phyloP scores from a whole-genome alignment of 768 basidiomycete genomes.

The Royoungia palumana region DNA sequence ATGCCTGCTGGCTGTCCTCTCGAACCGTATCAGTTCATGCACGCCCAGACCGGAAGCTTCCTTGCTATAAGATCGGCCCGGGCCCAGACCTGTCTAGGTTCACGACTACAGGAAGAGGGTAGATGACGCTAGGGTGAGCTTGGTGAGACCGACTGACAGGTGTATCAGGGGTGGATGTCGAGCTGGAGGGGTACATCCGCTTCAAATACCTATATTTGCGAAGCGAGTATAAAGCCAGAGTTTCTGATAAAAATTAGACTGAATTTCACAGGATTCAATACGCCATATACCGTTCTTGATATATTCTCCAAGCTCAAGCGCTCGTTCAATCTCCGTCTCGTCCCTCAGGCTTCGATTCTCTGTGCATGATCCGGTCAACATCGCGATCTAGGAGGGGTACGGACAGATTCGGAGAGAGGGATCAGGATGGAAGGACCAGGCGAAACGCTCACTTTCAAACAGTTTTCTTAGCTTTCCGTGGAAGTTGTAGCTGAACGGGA shows the following conservation, averaged over 20 bases:
- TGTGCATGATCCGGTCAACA: conserved; percentile 24
- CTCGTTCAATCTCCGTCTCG: conserved; percentile 70
- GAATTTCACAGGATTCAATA: neutral
- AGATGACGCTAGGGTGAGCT: too few relatives aligned
- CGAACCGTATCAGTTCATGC: too few relatives aligned
- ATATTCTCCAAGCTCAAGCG: conserved; percentile 72
- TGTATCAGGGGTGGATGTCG: conserved; percentile 8
- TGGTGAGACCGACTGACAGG: too few relatives aligned
- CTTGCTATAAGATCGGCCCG: too few relatives aligned
- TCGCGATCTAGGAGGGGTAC: neutral
- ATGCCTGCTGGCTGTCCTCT: too few relatives aligned
- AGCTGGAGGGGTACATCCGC: conserved; percentile 56
- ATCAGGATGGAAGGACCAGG: too few relatives aligned
- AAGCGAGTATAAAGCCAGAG: conserved; percentile 75
- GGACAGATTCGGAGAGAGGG: too few relatives aligned
- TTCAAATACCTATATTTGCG: conserved; percentile 81
- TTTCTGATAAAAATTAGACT: conserved; percentile 48
- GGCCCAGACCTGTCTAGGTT: too few relatives aligned
- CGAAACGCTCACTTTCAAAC: conserved; percentile 61
- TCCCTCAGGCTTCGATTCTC: conserved; percentile 68
- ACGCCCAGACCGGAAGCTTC: too few relatives aligned
- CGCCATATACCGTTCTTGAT: conserved; percentile 71
- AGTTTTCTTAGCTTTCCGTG: conserved; percentile 65
- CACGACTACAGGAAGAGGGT: too few relatives aligned
- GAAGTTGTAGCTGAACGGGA: conserved; percentile 65